These are phyloP conservation scores for Picea abies DNA, from an alignment of 83 land plant genomes.

Conservation along the genomic window DNA sequence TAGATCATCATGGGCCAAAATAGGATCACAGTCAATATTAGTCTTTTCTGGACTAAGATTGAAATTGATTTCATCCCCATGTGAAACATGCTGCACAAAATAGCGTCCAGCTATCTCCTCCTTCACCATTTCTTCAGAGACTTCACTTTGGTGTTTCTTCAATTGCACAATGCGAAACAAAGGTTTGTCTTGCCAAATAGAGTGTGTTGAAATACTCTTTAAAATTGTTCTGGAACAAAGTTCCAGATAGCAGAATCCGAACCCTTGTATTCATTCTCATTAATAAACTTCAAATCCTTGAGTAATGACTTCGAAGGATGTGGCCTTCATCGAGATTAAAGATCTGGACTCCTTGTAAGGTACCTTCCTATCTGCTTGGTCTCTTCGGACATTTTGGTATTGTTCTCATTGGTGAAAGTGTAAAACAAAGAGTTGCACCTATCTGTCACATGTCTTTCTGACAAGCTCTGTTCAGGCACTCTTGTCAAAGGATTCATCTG, in stretches of 20 bases:
- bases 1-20: no score
- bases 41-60: background rate
- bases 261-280: slow-evolving; percentile 62
- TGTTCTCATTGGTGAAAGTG: slow-evolving; percentile 41
- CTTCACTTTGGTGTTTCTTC: slow-evolving; percentile 6
- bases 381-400: slow-evolving; percentile 23
- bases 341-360: slow-evolving; percentile 60
- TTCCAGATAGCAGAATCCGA: slow-evolving; percentile 14
- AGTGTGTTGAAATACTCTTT: slow-evolving; percentile 71
- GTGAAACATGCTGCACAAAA: slow-evolving; percentile 50
- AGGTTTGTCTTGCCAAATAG: slow-evolving; percentile 55
- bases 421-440: slow-evolving; percentile 66
- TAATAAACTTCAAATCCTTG: slow-evolving; percentile 64
- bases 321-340: slow-evolving; percentile 92
- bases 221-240: slow-evolving; percentile 11
- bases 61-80: no score
- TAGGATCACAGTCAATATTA: no score
- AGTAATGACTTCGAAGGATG: slow-evolving; percentile 70
- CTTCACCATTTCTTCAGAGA: background rate
- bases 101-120: slow-evolving; percentile 35
- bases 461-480: background rate
- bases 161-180: slow-evolving; percentile 40
- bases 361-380: background rate
- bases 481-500: background rate
- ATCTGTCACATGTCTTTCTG: background rate